These are phyloP conservation scores for Chamaenerion angustifolium DNA, from an alignment of 345 rosid genomes.

Conservation along the genomic window DNA sequence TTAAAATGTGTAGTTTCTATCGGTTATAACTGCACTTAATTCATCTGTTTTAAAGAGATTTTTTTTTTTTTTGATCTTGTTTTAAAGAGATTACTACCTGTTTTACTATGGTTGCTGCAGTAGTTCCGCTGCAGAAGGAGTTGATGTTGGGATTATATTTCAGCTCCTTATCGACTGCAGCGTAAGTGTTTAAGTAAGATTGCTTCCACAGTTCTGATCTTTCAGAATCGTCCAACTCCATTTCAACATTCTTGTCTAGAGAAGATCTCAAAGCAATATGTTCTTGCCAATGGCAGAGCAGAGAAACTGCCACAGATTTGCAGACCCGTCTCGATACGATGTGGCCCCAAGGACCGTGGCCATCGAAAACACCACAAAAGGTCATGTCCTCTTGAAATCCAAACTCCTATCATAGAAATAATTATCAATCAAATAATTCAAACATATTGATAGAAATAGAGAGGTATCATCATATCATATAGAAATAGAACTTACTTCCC, in stretches of 20 bases:
- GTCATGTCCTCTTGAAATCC: constrained; percentile 82
- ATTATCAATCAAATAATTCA: no score
- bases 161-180: constrained; percentile 59
- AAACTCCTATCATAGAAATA: constrained; percentile 32
- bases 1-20: no score
- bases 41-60: neutral
- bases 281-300: constrained; percentile 75
- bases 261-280: constrained; percentile 28
- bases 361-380: constrained; percentile 83
- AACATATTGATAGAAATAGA: no score
- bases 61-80: neutral
- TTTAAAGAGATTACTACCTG: constrained; percentile 30
- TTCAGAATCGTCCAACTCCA: constrained; percentile 11
- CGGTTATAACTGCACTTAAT: no score
- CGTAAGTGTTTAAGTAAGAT: constrained; percentile 52
- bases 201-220: constrained; percentile 61
- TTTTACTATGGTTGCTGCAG: constrained; percentile 62
- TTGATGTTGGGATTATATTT: constrained; percentile 43
- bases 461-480: no score
- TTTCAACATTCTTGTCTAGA: constrained; percentile 13
- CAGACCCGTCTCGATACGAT: constrained; percentile 47
- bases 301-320: constrained; percentile 36
- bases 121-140: constrained; percentile 60
- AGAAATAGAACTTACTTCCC: constrained; percentile 46
- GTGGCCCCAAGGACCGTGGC: constrained; percentile 97